phyloP scores from a whole-genome alignment of 2,329 filamentous ascomycete species.

The Verticillium nubilum region DNA sequence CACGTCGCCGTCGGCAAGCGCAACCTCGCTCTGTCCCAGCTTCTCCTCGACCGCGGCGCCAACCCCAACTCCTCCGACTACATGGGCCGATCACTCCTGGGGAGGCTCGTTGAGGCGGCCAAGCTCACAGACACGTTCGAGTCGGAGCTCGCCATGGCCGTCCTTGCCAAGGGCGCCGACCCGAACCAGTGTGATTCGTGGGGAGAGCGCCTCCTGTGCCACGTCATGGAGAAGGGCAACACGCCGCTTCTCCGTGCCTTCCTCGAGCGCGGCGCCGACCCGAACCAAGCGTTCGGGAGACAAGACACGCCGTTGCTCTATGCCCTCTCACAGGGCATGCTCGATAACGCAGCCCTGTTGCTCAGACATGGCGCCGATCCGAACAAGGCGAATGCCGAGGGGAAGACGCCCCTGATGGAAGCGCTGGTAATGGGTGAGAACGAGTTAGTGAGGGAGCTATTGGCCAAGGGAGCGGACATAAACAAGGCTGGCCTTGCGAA shows the following conservation, averaged over 20 bases:
- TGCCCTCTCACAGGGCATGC: conserved; percentile 18
- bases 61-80: conserved; percentile 12
- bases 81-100: not conserved
- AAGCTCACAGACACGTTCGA: conserved; percentile 8
- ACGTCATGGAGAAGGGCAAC: conserved; percentile 7
- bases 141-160: not conserved
- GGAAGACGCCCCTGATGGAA: conserved; percentile 12
- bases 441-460: conserved; percentile 6
- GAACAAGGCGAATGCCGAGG: conserved; percentile 16
- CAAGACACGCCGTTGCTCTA: conserved; percentile 21
- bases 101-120: not conserved
- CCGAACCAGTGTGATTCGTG: conserved; percentile 17
- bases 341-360: conserved; percentile 18
- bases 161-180: conserved; percentile 8
- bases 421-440: conserved; percentile 16
- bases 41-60: conserved; percentile 13
- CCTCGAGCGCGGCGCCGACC: conserved; percentile 11
- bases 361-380: conserved; percentile 25
- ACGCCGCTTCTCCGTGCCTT: conserved; percentile 8
- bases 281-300: conserved; percentile 7
- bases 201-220: conserved; percentile 17
- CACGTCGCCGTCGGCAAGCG: conserved; percentile 25
- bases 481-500: conserved; percentile 8
- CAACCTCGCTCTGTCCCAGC: conserved; percentile 10
- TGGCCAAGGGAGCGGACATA: conserved; percentile 12